A percentile compares a stretch with the other conserved stretches of the same genome.
phyloP scores from a whole-genome alignment of 352 stramenopile species.

The Lagenidium sp. region DNA sequence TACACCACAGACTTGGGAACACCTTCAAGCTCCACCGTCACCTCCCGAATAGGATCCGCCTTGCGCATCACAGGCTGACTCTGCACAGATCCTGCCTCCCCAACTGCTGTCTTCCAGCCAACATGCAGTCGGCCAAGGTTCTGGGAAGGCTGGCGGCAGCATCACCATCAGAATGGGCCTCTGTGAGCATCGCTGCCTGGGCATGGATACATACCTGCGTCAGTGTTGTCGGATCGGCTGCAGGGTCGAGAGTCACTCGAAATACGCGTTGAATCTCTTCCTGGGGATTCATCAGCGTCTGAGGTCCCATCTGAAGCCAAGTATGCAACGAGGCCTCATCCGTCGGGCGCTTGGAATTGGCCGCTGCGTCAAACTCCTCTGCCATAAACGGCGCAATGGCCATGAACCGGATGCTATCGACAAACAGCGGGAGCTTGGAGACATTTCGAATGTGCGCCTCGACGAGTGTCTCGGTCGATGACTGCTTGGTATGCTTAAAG shows the following conservation, averaged over 20 bases:
- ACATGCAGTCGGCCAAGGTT: conserved; percentile 72
- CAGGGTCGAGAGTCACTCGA: conserved; percentile 27
- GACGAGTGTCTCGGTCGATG: conserved; percentile 42
- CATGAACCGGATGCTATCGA: conserved; percentile 78
- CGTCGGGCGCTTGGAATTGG: background rate
- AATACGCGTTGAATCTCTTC: conserved; percentile 79
- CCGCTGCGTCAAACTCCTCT: conserved; percentile 18
- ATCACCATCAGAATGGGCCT: too few species aligned
- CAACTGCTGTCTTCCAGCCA: conserved; percentile 74
- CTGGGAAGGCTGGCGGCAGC: too few species aligned
- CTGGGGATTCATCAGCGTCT: conserved; percentile 66
- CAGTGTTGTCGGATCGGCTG: conserved; percentile 3
- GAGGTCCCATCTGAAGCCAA: conserved; percentile 24
- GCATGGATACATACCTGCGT: background rate
- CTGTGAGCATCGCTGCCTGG: too few species aligned
- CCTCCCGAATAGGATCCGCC: conserved; percentile 22
- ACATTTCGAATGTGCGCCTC: conserved; percentile 81
- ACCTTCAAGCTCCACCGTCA: conserved; percentile 31
- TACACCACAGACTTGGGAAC: conserved; percentile 40
- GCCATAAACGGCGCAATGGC: conserved; percentile 44
- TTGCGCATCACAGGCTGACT: conserved; percentile 76
- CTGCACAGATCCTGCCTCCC: conserved; percentile 71
- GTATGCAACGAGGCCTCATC: conserved; percentile 6
- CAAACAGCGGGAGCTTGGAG: conserved; percentile 67
- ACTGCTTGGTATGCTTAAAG: conserved; percentile 63